phyloP scores from a whole-genome alignment of 2,329 filamentous ascomycete species.

The Fonsecaea nubica region DNA sequence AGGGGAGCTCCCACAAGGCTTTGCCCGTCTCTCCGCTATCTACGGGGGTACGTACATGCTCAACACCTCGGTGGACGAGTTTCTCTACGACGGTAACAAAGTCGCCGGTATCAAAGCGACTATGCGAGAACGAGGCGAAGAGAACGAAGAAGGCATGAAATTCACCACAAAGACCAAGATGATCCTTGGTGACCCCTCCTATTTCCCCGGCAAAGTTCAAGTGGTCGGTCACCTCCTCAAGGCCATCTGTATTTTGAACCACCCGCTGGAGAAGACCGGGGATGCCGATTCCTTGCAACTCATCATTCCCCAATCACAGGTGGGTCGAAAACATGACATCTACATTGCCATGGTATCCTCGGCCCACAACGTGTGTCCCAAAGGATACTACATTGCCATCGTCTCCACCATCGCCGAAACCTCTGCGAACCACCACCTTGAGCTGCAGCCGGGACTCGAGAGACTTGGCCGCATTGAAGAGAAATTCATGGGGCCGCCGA shows the following conservation, averaged over 20 bases:
- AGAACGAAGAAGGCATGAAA: constrained; percentile 73
- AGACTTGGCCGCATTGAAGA: constrained; percentile 93
- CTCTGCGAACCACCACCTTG: constrained; percentile 89
- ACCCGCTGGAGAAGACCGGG: constrained; percentile 88
- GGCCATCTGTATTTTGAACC: constrained; percentile 96
- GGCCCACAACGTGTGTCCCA: constrained; percentile 97
- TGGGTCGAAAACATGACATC: constrained; percentile 96
- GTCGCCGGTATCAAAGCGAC: constrained; percentile 96
- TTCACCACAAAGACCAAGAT: constrained; percentile 96
- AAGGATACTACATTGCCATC: constrained; percentile 98
- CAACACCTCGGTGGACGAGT: constrained; percentile 90
- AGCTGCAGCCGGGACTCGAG: constrained; percentile 90
- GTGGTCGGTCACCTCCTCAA: constrained; percentile 89
- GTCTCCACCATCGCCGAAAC: constrained; percentile 97
- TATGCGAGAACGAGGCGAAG: constrained; percentile 84
- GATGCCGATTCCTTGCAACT: constrained; percentile 89
- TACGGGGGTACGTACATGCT: constrained; percentile 99
- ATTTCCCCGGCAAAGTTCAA: constrained; percentile 89
- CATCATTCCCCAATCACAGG: constrained; percentile 97
- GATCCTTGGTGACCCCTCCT: constrained; percentile 94
- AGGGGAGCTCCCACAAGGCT: constrained; percentile 95
- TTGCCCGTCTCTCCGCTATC: constrained; percentile 95
- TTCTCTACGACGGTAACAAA: constrained; percentile 82
- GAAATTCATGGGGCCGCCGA: constrained; percentile 92
- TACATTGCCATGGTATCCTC: constrained; percentile 96